Conservation (phyloP, 768 basidiomycete genomes). For the Mycena albidolilacea region DNA sequence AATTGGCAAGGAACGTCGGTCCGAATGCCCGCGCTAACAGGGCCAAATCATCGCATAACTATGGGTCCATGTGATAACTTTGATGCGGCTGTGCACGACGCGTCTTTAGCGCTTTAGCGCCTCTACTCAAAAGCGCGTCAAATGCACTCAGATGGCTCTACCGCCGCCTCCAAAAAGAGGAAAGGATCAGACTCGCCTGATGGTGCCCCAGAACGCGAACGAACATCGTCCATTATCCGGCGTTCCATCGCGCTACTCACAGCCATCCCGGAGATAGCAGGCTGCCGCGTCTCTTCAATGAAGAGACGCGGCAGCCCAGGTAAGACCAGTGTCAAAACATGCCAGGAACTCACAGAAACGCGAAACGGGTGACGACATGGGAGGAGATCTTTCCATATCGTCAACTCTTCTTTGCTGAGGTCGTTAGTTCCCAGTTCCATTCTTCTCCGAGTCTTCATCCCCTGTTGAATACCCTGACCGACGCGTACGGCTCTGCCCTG, state of each 20-base stretch:
- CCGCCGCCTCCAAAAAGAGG: slow-evolving; percentile 9
- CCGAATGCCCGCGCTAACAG: background rate
- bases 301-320: too few species aligned
- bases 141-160: slow-evolving; percentile 5
- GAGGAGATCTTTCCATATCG: slow-evolving; percentile 32
- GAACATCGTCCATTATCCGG: slow-evolving; percentile 22
- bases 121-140: background rate
- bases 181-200: slow-evolving; percentile 10
- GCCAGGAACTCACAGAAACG: background rate
- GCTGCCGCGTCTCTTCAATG: slow-evolving; percentile 19
- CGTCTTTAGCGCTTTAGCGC: background rate
- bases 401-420: slow-evolving; percentile 24
- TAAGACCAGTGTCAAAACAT: background rate
- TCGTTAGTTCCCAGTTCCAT: slow-evolving; percentile 31
- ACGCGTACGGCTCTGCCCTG: slow-evolving; percentile 23
- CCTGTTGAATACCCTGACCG: slow-evolving; percentile 6
- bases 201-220: background rate
- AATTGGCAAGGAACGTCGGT: slow-evolving; percentile 5
- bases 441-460: slow-evolving; percentile 31
- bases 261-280: slow-evolving; percentile 18
- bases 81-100: background rate
- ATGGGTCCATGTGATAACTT: too few species aligned
- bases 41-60: background rate
- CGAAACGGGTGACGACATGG: background rate
- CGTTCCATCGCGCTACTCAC: slow-evolving; percentile 27